Percentiles rank a stretch among this genome's conserved stretches.
These are phyloP conservation scores for Arachnomyces sp. DNA, from an alignment of 2,329 filamentous ascomycete species.

Conservation along the genomic window DNA sequence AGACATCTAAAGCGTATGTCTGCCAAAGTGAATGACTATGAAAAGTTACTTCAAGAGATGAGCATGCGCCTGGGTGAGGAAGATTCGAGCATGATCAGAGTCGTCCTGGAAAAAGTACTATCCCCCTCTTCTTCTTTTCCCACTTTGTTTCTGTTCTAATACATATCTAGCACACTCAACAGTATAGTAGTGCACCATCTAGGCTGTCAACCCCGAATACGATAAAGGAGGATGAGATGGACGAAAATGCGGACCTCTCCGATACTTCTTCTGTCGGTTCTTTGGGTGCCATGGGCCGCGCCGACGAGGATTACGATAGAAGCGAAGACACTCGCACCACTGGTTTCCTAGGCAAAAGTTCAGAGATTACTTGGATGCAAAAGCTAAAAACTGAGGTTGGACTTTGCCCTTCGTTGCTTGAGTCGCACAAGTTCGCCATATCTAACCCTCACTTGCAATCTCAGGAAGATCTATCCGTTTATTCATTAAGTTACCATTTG, in stretches of 20 bases:
- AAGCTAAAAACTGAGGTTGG: neutral
- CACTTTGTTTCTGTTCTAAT: too few species aligned
- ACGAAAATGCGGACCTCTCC: too few species aligned
- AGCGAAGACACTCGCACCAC: conserved; percentile 14
- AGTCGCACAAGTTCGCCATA: too few species aligned
- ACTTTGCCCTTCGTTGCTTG: too few species aligned
- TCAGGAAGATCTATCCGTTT: neutral
- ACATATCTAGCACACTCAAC: too few species aligned
- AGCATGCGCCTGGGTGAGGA: conserved; percentile 12
- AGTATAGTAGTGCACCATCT: too few species aligned
- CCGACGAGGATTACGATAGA: conserved; percentile 22
- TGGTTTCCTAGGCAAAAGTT: conserved; percentile 25
- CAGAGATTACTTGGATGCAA: conserved; percentile 24
- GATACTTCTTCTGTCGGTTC: conserved; percentile 15
- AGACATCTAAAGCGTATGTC: conserved; percentile 20
- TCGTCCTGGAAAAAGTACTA: conserved; percentile 15
- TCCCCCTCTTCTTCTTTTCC: too few species aligned
- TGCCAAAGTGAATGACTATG: conserved; percentile 19
- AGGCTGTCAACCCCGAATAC: too few species aligned
- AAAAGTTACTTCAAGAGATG: conserved; percentile 16
- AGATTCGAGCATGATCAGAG: conserved; percentile 15
- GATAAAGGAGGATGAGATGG: too few species aligned
- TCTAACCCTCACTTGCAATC: too few species aligned
- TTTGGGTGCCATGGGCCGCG: conserved; percentile 22
- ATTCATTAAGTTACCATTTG: conserved; percentile 14